Percentiles rank a stretch among this genome's conserved stretches.
Evolutionary conservation across 208 protist species (phyloP).

Genomic region (Trypanosoma vivax): DNA sequence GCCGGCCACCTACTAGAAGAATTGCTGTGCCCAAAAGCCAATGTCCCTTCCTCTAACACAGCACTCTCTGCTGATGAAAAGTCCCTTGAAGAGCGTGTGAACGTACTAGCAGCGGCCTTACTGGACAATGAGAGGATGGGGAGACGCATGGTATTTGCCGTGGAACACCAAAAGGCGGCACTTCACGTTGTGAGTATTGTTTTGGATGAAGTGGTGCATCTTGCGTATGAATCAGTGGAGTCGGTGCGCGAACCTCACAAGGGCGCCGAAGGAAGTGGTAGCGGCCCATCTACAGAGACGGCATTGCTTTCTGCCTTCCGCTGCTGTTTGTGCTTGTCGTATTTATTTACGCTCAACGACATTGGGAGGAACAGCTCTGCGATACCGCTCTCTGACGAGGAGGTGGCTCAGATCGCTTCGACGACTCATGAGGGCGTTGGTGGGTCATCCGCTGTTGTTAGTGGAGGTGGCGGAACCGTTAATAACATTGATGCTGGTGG

Average conservation of each 20-base stretch:
- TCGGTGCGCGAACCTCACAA: neutral
- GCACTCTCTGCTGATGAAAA: neutral
- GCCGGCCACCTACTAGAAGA: slow-evolving; percentile 9
- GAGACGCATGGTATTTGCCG: slow-evolving; percentile 53
- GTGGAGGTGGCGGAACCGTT: neutral
- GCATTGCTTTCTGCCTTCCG: slow-evolving; percentile 4
- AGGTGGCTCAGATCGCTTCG: neutral
- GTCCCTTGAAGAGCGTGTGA: slow-evolving; percentile 8
- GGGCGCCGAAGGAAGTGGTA: neutral
- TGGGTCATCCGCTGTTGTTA: no score
- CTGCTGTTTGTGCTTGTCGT: slow-evolving; percentile 18
- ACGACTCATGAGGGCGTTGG: neutral
- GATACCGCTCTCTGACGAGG: slow-evolving; percentile 6
- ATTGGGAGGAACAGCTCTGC: slow-evolving; percentile 17
- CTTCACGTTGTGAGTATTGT: slow-evolving; percentile 62
- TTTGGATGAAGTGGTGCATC: slow-evolving; percentile 50
- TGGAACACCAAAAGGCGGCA: slow-evolving; percentile 50
- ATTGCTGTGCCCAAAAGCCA: neutral
- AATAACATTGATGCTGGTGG: neutral
- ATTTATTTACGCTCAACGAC: slow-evolving; percentile 22
- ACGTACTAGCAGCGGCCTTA: slow-evolving; percentile 7
- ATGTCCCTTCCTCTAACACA: neutral
- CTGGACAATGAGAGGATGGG: slow-evolving; percentile 32
- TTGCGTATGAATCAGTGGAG: slow-evolving; percentile 39
- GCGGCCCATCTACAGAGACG: neutral